Evolutionary conservation across 2,329 filamentous ascomycete genomes (phyloP), one percentile per base, ranked within the genome.

Genomic region (Alternaria burnsii): DNA sequence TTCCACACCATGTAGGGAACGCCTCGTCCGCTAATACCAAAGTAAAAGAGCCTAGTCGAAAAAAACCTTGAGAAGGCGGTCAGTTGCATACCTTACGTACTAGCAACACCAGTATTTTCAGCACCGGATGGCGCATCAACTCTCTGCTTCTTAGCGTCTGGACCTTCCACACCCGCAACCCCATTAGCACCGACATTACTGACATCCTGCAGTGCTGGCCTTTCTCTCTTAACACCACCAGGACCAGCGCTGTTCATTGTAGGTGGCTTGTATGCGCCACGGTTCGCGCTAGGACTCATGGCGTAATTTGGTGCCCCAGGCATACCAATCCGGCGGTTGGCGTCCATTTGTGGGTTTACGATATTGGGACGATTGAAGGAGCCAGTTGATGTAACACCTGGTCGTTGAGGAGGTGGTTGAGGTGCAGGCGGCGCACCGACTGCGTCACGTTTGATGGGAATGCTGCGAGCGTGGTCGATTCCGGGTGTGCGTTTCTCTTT

Each of bases 401-500:
- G 58, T 41, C 61, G 63, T 38, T 68, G 59, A 7, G 63, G 51
- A 26, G 62, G 48, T 24, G 58, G 66, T 44, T 60, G 59, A 3
- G 66, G 69, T 10, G 61, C 48, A 1, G 68, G 64, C 0, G 69
- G 69, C 10, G 65, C 66, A 10, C 64, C 64, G 38, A 77, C 66
- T 28, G 72, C 69, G 41, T 82, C 84, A 63, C 85, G 86, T 4
- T 85, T 85, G 2, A 97, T 81, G 0, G 93, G 92, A 53, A 90
- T 89, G 5, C 91, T 94, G 52, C 87, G 89, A 22, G 82, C 88
- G 73, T 96, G 92, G 71, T 97, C 93, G 40, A 97, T 86, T 3
- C 94, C 94, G 0, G 91, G 91, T 0, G 94, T 97, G 75, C 94
- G 94, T 54, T 76, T 60, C 2, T 62, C 92, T 88, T 73, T 97